Conservation (phyloP, 352 stramenopile species). For the Pythium inflatum region DNA sequence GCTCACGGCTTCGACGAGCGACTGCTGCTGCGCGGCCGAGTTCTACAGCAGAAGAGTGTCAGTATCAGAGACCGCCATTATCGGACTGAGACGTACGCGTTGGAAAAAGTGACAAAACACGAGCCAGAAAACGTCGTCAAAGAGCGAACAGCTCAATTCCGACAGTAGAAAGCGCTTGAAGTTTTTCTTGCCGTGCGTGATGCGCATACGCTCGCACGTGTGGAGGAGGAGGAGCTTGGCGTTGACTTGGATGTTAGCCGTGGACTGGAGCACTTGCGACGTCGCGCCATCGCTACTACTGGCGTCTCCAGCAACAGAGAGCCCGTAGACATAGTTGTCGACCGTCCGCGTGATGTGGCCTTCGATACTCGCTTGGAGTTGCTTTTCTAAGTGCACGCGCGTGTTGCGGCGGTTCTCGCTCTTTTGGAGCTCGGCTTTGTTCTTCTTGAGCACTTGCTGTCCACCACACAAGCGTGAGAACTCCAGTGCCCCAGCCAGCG, state of each 20-base stretch:
- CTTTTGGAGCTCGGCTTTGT: conserved; percentile 79
- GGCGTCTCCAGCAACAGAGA: not conserved
- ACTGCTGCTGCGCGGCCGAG: conserved; percentile 61
- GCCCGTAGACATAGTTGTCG: conserved; percentile 63
- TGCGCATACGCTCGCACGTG: conserved; percentile 82
- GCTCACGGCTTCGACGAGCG: conserved; percentile 73
- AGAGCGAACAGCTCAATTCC: conserved; percentile 76
- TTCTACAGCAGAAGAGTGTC: conserved; percentile 32
- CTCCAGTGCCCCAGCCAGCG: not conserved
- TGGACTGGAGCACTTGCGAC: not conserved
- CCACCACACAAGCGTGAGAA: not conserved
- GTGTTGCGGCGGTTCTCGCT: conserved; percentile 75
- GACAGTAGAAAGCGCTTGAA: conserved; percentile 87
- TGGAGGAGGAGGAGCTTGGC: conserved; percentile 83
- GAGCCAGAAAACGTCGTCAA: conserved; percentile 90
- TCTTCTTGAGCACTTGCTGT: conserved; percentile 81
- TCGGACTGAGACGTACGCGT: conserved; percentile 35
- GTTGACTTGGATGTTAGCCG: conserved; percentile 57
- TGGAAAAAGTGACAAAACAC: conserved; percentile 91
- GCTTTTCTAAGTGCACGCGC: conserved; percentile 79
- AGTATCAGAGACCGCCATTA: not conserved
- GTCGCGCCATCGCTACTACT: not conserved
- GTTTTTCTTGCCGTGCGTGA: conserved; percentile 68
- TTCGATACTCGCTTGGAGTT: conserved; percentile 88
- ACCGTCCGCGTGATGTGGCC: conserved; percentile 87